Evolutionary conservation across 257 asterid species (phyloP).

Genomic region (Paulownia fortunei): DNA sequence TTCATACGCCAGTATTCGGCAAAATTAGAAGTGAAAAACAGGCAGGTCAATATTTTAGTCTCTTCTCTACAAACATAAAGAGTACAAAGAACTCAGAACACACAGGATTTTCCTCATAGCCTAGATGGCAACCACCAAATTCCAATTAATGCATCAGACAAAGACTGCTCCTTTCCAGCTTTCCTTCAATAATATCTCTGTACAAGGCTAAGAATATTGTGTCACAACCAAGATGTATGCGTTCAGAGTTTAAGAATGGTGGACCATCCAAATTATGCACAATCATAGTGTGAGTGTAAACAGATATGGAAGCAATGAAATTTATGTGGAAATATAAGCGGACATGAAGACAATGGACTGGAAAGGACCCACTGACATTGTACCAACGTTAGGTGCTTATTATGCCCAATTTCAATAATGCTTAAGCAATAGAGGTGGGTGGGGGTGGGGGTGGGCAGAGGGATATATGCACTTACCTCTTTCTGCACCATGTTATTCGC

Average conservation of each 20-base stretch:
- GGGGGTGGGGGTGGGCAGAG: neutral
- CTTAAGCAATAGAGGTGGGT: neutral
- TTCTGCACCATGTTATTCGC: neutral
- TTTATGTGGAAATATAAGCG: slow-evolving; percentile 17
- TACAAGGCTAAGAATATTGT: neutral
- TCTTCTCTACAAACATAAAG: neutral
- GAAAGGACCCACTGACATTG: slow-evolving; percentile 25
- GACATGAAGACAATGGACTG: slow-evolving; percentile 26
- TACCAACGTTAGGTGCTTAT: slow-evolving; percentile 21
- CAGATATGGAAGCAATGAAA: slow-evolving; percentile 30
- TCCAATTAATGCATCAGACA: neutral
- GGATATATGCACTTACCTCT: neutral
- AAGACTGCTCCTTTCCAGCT: slow-evolving; percentile 9
- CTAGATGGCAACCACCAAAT: neutral
- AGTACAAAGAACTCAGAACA: slow-evolving; percentile 1
- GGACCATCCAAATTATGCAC: slow-evolving; percentile 27
- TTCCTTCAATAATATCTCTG: neutral
- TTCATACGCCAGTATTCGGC: neutral
- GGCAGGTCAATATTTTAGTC: neutral
- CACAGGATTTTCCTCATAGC: neutral
- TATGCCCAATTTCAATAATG: slow-evolving; percentile 28
- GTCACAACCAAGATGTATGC: neutral
- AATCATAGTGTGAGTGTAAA: slow-evolving; percentile 24
- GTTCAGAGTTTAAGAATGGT: neutral
- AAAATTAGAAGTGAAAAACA: neutral